Evolutionary conservation across 1,139 yeast genomes (phyloP), one percentile per base, ranked within the genome.

Genomic region (Pichia sp.): DNA sequence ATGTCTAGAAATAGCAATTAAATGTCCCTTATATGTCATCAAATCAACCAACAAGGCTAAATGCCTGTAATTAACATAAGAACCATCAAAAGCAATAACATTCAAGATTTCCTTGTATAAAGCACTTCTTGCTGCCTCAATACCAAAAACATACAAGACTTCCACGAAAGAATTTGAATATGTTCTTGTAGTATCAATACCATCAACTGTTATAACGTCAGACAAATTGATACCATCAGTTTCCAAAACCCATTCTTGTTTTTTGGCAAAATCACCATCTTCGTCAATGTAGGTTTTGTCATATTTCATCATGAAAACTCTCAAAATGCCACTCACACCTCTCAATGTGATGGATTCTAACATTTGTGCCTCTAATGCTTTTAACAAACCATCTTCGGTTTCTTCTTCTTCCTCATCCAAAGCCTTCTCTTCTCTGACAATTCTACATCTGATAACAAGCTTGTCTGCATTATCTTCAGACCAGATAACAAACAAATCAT

Each of bases 31-130:
- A 50, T 96, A 88, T 1, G 99, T 95, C 99, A 95, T 95, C 34
- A 92, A 96, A 76, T 95, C 99, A 56, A 93, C 98, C 67, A 95
- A 79, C 65, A 95, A 77, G 1, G 99, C 97, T 93, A 93, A 87
- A 68, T 95, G 99, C 75, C 99, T 87, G 74, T 95, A 95, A 72
- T 95, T 95, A 61, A 95, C 99, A 69, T 93, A 93, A 38, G 99
- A 92, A 87, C 99, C 99, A 80, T 93, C 99, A 67, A 95, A 95
- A 3, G 98, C 97, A 80, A 95, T 90, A 65, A 95, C 99, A 67
- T 93, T 93, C 74, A 89, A 83, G 67, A 95, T 90, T 75, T 95
- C 99, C 69, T 85, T 87, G 76, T 84, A 93, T 66, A 95, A 77
- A 1, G 99, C 96, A 55, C 93, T 82, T 72, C 99, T 85, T 38